Conservation (phyloP, 768 basidiomycete species). For the Filobasidium wieringae region DNA sequence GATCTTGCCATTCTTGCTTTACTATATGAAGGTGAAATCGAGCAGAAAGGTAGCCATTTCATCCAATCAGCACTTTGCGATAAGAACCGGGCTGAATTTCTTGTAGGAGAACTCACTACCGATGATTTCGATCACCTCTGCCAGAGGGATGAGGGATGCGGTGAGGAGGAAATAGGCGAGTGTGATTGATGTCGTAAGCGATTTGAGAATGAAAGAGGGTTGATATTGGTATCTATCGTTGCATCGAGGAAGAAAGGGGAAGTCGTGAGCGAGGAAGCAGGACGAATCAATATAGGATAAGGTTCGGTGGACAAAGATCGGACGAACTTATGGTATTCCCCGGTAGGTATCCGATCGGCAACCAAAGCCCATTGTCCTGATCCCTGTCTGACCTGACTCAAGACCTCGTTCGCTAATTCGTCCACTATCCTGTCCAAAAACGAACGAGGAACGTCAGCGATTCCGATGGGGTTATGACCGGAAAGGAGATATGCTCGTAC, state of each 20-base stretch:
- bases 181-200: constrained; percentile 33
- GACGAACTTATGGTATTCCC: constrained; percentile 12
- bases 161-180: constrained; percentile 36
- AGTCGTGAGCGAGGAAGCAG: too few species aligned
- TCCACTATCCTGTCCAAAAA: constrained; percentile 2
- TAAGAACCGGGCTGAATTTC: too few species aligned
- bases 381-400: constrained; percentile 3
- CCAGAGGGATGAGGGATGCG: constrained; percentile 34
- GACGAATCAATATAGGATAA: neutral
- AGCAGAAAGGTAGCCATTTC: neutral
- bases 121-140: constrained; percentile 28
- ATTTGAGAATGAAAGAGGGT: constrained; percentile 10
- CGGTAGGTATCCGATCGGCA: constrained; percentile 6
- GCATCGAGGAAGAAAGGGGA: neutral
- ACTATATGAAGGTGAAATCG: constrained; percentile 18
- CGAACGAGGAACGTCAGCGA: neutral
- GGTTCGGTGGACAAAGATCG: neutral
- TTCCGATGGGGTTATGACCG: neutral
- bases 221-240: constrained; percentile 15
- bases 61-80: too few species aligned
- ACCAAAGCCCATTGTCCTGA: constrained; percentile 1
- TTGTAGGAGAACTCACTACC: constrained; percentile 30
- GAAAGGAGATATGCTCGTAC: neutral
- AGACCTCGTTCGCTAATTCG: constrained; percentile 4
- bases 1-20: constrained; percentile 26